Base-by-base conservation (phyloP, 139 green algal species). In the Chlamydomonas incerta region DNA sequence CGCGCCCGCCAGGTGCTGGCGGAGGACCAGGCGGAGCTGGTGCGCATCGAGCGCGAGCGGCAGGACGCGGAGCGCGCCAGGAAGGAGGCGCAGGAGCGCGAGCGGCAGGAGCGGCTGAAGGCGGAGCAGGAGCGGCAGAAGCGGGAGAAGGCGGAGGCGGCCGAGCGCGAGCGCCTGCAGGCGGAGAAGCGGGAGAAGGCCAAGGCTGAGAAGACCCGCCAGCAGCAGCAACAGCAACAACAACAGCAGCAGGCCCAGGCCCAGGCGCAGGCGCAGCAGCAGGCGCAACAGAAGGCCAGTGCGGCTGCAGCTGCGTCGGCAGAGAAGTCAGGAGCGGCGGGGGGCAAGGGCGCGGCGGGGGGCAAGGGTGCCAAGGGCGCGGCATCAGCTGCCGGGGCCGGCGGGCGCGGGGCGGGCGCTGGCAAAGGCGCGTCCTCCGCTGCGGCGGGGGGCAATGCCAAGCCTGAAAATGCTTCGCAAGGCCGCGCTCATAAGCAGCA, bases 1-100 rank as follows among this genome's bases (percentile, higher is more conserved):
- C 41, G 79, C 33, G 92, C 89, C 2, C 82, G 87, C 33, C 52
- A 68, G 66, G 71, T 88, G 65, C 70, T 95, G 73, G 74, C 80
- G 34, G 77, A 85, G 58, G 85, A 94, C 37, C 84, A 93, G 62
- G 80, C 63, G 29, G 89, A 93, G 79, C 65, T 92, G 81, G 87
- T 85, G 31, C 63, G 85, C 23, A 41, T 86, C 13, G 85, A 92
- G 14, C 62, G 63, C 37, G 85, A 91, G 77, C 74, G 70, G 33
- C 67, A 63, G 33, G 89, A 86, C 77, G 84, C 76, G 72, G 91
- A 91, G 82, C 63, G 63, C 5, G 76, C 82, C 55, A 72, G 86
- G 24, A 80, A 58, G 55, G 87, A 90, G 80, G 62, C 76, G 34
- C 72, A 75, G 74, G 89, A 93, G 74, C 34, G 87, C 65, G 79